Conservation (phyloP, 2,329 filamentous ascomycete species). For the Dissoconium aciculare region DNA sequence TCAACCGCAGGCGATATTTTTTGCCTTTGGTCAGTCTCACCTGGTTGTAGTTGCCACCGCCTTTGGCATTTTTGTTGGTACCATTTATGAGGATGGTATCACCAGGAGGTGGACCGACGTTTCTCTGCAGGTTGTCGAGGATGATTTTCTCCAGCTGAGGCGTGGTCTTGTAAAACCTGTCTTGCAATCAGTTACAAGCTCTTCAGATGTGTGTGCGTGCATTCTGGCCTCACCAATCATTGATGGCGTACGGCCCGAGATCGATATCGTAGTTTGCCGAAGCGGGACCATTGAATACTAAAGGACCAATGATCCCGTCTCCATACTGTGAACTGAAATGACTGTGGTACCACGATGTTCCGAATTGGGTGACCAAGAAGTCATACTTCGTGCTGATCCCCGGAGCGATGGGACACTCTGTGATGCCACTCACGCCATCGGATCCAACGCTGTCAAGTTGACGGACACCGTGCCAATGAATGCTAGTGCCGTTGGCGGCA, state of each 20-base stretch:
- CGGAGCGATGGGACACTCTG: conserved; percentile 32
- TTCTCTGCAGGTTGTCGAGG: conserved; percentile 17
- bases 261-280: conserved; percentile 47
- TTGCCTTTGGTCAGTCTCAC: conserved; percentile 15
- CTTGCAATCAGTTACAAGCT: conserved; percentile 7
- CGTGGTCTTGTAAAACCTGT: conserved; percentile 9
- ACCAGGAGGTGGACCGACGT: conserved; percentile 27
- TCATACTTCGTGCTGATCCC: conserved; percentile 40
- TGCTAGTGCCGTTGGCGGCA: conserved; percentile 41
- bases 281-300: conserved; percentile 46
- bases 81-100: conserved; percentile 27
- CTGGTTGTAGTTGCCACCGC: conserved; percentile 5
- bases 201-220: conserved; percentile 24
- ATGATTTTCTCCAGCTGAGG: conserved; percentile 15
- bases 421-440: conserved; percentile 39
- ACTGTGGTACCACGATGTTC: conserved; percentile 39
- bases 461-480: conserved; percentile 49
- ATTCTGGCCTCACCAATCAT: conserved; percentile 41
- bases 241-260: conserved; percentile 41
- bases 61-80: conserved; percentile 14
- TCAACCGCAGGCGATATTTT: conserved; percentile 28
- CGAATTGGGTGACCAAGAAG: conserved; percentile 37
- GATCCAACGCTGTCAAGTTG: conserved; percentile 39
- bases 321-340: conserved; percentile 41
- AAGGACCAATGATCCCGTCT: conserved; percentile 43